Evolutionary conservation across 371 early-diverging fungal genomes (phyloP).

Genomic region (Mortierella sp.): DNA sequence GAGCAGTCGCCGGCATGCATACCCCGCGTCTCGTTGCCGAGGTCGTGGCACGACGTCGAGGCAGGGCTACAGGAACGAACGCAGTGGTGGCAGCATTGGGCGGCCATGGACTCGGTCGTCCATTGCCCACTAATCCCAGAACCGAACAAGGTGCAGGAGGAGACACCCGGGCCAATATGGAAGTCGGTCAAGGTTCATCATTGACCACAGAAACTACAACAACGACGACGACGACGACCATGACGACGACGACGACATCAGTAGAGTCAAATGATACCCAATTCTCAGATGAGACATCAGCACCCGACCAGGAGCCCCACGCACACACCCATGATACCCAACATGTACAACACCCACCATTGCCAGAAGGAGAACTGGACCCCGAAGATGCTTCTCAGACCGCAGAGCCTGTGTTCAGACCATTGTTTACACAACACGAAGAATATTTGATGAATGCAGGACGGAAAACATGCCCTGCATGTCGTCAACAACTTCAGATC

Average conservation of each 20-base stretch:
- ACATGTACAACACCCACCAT: neutral
- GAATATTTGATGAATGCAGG: constrained; percentile 39
- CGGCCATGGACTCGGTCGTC: constrained; percentile 31
- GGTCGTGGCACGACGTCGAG: too few species aligned
- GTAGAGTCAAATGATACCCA: neutral
- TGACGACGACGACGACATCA: neutral
- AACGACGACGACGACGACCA: neutral
- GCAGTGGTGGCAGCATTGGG: constrained; percentile 16
- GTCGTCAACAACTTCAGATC: constrained; percentile 45
- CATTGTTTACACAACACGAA: constrained; percentile 38
- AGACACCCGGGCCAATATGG: neutral
- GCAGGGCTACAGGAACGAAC: neutral
- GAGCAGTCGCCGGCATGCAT: constrained; percentile 36
- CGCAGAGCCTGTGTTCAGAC: constrained; percentile 40
- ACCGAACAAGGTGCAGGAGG: neutral
- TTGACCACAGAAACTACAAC: neutral
- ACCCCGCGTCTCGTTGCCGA: neutral
- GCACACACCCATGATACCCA: neutral
- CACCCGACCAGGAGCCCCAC: neutral
- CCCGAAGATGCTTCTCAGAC: constrained; percentile 12
- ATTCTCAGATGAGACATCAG: too few species aligned
- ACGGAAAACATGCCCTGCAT: constrained; percentile 48
- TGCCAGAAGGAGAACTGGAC: constrained; percentile 8
- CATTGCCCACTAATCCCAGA: constrained; percentile 9
- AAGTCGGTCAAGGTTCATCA: neutral